Evolutionary conservation across 768 basidiomycete genomes (phyloP).

Genomic region (Amanita subjunquillea): DNA sequence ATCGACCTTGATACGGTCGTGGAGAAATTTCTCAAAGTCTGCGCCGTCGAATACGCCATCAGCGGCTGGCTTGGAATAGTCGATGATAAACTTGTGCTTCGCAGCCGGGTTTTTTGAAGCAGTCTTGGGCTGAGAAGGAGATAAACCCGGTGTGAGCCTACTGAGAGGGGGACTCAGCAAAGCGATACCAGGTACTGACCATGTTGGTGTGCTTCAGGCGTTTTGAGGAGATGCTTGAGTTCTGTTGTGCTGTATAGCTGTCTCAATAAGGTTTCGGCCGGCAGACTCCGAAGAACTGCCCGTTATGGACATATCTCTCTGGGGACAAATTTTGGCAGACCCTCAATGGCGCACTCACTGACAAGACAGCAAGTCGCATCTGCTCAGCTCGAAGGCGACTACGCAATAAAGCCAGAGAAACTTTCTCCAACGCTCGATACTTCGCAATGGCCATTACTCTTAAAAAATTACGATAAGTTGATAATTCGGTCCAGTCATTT

Average conservation of each 20-base stretch:
- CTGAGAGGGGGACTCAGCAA: conserved; percentile 91
- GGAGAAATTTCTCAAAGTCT: conserved; percentile 76
- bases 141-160: conserved; percentile 58
- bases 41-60: conserved; percentile 52
- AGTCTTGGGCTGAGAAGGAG: conserved; percentile 45
- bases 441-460: conserved; percentile 92
- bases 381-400: conserved; percentile 69
- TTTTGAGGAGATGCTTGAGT: conserved; percentile 6
- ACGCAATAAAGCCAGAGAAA: conserved; percentile 71
- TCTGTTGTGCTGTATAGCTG: conserved; percentile 41
- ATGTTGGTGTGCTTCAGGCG: conserved; percentile 33
- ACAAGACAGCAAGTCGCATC: conserved; percentile 62
- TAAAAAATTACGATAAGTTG: conserved; percentile 98
- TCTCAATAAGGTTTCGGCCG: conserved; percentile 23
- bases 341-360: conserved; percentile 37
- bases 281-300: conserved; percentile 3
- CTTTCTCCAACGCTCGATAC: conserved; percentile 77
- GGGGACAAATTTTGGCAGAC: conserved; percentile 6
- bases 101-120: conserved; percentile 39
- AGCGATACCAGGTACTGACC: conserved; percentile 70
- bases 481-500: conserved; percentile 94
- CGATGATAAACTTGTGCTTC: conserved; percentile 73
- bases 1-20: conserved; percentile 90
- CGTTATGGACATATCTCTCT: conserved; percentile 8
- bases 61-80: conserved; percentile 74